These are phyloP conservation scores for Spathaspora arborariae DNA, from an alignment of 805 yeast species.

Conservation along the genomic window DNA sequence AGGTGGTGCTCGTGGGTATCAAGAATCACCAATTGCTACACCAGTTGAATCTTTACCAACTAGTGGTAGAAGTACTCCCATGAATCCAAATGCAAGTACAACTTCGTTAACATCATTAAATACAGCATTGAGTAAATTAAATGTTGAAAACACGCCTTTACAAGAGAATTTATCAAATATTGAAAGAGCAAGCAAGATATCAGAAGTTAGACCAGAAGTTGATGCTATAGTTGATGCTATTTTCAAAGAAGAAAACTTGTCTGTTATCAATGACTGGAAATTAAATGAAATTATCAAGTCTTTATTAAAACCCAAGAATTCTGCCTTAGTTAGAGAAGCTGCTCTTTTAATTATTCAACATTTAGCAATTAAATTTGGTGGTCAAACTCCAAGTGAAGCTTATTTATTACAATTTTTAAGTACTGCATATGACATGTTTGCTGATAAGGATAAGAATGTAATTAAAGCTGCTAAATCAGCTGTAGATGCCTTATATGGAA, in stretches of 20 bases:
- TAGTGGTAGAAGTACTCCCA: constrained; percentile 35
- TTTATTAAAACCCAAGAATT: constrained; percentile 68
- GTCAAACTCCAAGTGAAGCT: constrained; percentile 71
- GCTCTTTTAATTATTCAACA: constrained; percentile 62
- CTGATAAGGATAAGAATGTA: constrained; percentile 86
- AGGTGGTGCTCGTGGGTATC: constrained; percentile 1
- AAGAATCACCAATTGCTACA: constrained; percentile 12
- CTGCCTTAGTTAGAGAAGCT: constrained; percentile 73
- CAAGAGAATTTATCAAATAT: constrained; percentile 53
- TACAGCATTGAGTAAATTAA: constrained; percentile 60
- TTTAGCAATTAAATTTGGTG: constrained; percentile 56
- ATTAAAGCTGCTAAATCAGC: constrained; percentile 84
- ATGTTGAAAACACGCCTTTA: constrained; percentile 61
- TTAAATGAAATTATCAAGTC: constrained; percentile 60
- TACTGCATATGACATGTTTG: constrained; percentile 62
- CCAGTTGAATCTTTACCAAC: constrained; percentile 29
- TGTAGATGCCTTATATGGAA: constrained; percentile 62
- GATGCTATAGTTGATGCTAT: constrained; percentile 51
- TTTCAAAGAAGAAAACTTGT: constrained; percentile 36
- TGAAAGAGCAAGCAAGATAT: constrained; percentile 46
- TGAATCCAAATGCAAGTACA: constrained; percentile 47
- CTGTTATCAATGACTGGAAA: constrained; percentile 58
- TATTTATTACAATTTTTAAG: constrained; percentile 62
- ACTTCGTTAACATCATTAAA: constrained; percentile 71
- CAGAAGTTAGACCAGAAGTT: constrained; percentile 54